Evolutionary conservation across 208 protist species (phyloP).

Genomic region (Herpetomonas tarakana): DNA sequence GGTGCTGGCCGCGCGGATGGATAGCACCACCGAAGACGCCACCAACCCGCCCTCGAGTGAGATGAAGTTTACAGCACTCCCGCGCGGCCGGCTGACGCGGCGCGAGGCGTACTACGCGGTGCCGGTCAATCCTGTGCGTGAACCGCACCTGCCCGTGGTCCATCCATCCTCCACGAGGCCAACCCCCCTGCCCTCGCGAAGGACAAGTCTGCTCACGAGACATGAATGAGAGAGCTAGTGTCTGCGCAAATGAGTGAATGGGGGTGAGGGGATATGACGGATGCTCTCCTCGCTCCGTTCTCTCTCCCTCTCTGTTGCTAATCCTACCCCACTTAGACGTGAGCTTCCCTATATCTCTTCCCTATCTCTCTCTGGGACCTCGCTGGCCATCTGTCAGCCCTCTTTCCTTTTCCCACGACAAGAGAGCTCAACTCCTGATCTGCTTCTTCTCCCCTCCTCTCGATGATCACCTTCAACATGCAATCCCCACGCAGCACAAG

Average conservation of each 20-base stretch:
- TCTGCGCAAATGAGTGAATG: background rate
- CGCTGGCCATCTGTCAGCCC: too few relatives aligned
- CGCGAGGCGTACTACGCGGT: slow-evolving; percentile 28
- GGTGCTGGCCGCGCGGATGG: slow-evolving; percentile 6
- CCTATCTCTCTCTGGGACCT: too few relatives aligned
- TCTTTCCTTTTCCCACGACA: too few relatives aligned
- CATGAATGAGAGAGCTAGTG: background rate
- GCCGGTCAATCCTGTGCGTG: slow-evolving; percentile 7
- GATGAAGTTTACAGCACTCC: slow-evolving; percentile 21
- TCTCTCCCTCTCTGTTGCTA: slow-evolving; percentile 5
- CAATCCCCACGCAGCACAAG: too few relatives aligned
- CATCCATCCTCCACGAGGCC: background rate
- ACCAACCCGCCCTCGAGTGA: background rate
- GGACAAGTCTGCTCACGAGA: background rate
- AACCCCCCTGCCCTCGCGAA: background rate
- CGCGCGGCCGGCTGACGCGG: slow-evolving; percentile 17
- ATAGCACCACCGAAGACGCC: background rate
- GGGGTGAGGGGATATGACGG: background rate
- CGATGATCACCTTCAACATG: too few relatives aligned
- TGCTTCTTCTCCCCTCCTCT: too few relatives aligned
- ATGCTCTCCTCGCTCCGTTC: background rate
- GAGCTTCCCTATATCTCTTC: too few relatives aligned
- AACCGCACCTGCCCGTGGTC: slow-evolving; percentile 7
- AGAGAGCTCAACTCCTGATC: too few relatives aligned
- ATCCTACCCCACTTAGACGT: too few relatives aligned